Evolutionary conservation across 129 eudicot genomes (phyloP), one percentile per base, ranked within the genome.

Genomic region (Chrysanthemum makinoi): DNA sequence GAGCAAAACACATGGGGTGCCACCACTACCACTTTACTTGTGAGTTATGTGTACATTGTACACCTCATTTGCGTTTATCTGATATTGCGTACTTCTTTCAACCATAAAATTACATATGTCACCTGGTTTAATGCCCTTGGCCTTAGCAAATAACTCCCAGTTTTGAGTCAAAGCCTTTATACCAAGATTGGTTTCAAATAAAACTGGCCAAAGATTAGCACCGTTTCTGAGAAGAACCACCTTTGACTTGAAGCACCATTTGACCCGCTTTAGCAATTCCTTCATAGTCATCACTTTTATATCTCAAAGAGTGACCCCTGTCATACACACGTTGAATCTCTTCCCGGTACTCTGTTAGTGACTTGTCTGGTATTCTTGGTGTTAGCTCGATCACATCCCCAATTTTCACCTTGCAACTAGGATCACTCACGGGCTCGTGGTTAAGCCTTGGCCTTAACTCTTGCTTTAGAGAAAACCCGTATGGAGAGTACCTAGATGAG

Each of bases 181-280:
- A 16, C 89, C 86, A 1, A 7, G 2, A 59, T 77, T 81, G 57
- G 54, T 49, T 20, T 65, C 70, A 52, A 47, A 81, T 39, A 78
- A 24, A 62, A 78, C 81, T 15, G 86, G 79, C 89, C 86, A 84
- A 61, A 52, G 68, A 69, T 78, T 53, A 35, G 6, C 2, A 28
- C 68, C 65, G 65, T 83, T 48, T 65, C 83, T 56, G 53, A 75
- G 56, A 78, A 82, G 66, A 61, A 46, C 62, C 24, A 81, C 81
- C 57, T 35, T 47, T 6, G 49, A 11, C 47, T 0, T 13, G 9
- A 48, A 22, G 68, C 65, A 76, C 56, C 44, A 12, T 55, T 70
- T 75, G 24, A 26, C 44, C 68, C 64, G 28, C 44, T 51, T 22
- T 10, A 83, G 80, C 64, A 84, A 49, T 68, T 78, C 89, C 89